These are phyloP conservation scores for Phytophthora pinifolia DNA, from an alignment of 352 stramenopile species.

Conservation along the genomic window DNA sequence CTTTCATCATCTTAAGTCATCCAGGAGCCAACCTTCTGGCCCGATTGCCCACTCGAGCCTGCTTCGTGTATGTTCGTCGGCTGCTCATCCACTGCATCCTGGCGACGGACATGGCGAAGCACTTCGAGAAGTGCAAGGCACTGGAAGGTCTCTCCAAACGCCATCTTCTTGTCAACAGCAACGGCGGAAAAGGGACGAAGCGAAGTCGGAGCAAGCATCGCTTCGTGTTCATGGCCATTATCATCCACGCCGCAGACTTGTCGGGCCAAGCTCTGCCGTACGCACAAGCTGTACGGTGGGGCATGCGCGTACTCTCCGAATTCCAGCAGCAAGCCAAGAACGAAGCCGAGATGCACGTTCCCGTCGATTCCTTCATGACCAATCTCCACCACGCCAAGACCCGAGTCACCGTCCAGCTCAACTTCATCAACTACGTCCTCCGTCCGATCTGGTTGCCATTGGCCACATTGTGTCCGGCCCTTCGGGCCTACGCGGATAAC, in stretches of 20 bases:
- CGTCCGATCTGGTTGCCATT: conserved; percentile 68
- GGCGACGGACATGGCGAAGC: conserved; percentile 74
- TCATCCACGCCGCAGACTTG: conserved; percentile 76
- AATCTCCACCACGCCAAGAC: conserved; percentile 62
- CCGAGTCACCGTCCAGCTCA: conserved; percentile 66
- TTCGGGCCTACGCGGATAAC: conserved; percentile 58
- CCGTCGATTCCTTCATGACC: conserved; percentile 73
- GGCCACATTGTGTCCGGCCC: conserved; percentile 40
- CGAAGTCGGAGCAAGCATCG: conserved; percentile 35
- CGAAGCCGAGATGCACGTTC: conserved; percentile 61
- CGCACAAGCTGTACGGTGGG: conserved; percentile 58
- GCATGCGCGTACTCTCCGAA: conserved; percentile 61
- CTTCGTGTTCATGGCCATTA: conserved; percentile 51
- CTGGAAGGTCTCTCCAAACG: conserved; percentile 50
- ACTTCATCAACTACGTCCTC: conserved; percentile 79
- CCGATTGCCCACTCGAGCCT: conserved; percentile 40
- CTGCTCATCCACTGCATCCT: conserved; percentile 70
- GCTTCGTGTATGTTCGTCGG: conserved; percentile 51
- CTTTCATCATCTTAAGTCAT: conserved; percentile 69
- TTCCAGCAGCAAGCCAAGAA: conserved; percentile 72
- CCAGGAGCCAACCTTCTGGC: conserved; percentile 62
- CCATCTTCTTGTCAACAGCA: conserved; percentile 27
- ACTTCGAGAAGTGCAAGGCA: conserved; percentile 72
- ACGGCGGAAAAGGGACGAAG: conserved; percentile 30
- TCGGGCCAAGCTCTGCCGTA: conserved; percentile 66